Evolutionary conservation across 2,329 filamentous ascomycete species (phyloP), one percentile per base, ranked within the genome.

Genomic region (Cladosporium sp.): DNA sequence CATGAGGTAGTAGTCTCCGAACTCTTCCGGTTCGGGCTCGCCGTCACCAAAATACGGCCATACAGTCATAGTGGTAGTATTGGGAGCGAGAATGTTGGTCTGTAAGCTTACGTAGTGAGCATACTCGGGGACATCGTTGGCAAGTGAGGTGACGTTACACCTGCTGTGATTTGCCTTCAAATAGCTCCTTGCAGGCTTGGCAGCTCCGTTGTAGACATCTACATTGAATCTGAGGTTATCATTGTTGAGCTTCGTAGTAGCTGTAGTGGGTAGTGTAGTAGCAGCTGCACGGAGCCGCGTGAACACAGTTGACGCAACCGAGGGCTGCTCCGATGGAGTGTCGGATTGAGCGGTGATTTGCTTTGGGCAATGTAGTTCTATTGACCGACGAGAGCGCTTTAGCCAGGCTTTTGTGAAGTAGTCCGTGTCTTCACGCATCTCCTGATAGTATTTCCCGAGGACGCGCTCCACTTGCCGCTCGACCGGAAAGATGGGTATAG

Each of bases 71-170:
- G 74, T 78, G 1, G 70, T 76, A 34, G 77, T 73, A 59, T 82
- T 82, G 16, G 76, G 74, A 4, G 77, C 75, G 0, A 82, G 75
- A 3, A 82, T 70, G 63, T 79, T 82, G 46, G 76, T 69, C 58
- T 74, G 76, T 51, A 82, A 70, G 46, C 72, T 76, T n/a, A 79
- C 76, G 66, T 79, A 81, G 65, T 80, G 78, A 2, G 74, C 76
- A 68, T 79, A 82, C 11, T 65, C 66, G 2, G 80, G 80, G 28
- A 65, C 62, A 51, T 64, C 62, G 25, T 80, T 76, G 14, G 68
- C 67, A 11, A 69, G 54, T 23, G 25, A 8, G 2, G 39, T 21
- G 28, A 39, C n/a, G 13, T 65, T 25, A 16, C 56, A 65, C 21
- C 23, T 8, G 2, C 11, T 63, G 11, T 51, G 32, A n/a, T 32